These are phyloP conservation scores for Trichoderma pleuroti DNA, from an alignment of 2,329 filamentous ascomycete genomes.

Conservation along the genomic window DNA sequence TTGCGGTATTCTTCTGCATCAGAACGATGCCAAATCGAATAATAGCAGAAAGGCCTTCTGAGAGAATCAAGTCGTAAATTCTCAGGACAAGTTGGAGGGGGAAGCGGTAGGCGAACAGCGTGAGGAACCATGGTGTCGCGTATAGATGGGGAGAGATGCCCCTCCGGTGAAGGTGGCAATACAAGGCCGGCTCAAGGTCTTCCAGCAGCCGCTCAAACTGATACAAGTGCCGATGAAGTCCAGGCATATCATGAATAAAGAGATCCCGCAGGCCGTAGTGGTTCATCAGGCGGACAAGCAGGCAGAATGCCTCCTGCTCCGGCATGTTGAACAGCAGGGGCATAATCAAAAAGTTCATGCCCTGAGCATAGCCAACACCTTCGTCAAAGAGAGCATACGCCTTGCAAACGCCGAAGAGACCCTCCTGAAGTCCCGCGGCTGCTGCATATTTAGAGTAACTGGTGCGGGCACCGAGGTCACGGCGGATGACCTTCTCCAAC, in stretches of 20 bases:
- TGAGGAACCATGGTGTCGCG: conserved; percentile 98
- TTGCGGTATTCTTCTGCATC: conserved; percentile 87
- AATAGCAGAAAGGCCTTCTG: conserved; percentile 88
- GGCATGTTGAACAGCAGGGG: conserved; percentile 97
- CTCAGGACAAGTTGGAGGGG: conserved; percentile 92
- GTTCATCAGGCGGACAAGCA: conserved; percentile 93
- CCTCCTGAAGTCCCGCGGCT: conserved; percentile 86
- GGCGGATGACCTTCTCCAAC: conserved; percentile 86
- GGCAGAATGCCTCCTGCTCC: conserved; percentile 92
- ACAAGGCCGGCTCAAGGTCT: conserved; percentile 88
- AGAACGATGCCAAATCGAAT: conserved; percentile 91
- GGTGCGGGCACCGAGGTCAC: conserved; percentile 86
- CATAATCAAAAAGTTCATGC: conserved; percentile 99
- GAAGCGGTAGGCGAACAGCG: conserved; percentile 96
- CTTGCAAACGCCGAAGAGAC: conserved; percentile 93
- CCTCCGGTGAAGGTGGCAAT: conserved; percentile 86
- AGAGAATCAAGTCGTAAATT: conserved; percentile 93
- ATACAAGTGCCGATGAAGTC: conserved; percentile 87
- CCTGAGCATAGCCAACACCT: conserved; percentile 91
- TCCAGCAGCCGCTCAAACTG: conserved; percentile 93
- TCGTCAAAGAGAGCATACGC: conserved; percentile 96
- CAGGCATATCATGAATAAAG: conserved; percentile 94
- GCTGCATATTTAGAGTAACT: conserved; percentile 96
- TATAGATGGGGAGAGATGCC: conserved; percentile 90
- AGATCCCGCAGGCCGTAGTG: conserved; percentile 90